Base-by-base conservation (phyloP, 1,284 basidiomycete genomes). In the Melampsora larici-populina region DNA sequence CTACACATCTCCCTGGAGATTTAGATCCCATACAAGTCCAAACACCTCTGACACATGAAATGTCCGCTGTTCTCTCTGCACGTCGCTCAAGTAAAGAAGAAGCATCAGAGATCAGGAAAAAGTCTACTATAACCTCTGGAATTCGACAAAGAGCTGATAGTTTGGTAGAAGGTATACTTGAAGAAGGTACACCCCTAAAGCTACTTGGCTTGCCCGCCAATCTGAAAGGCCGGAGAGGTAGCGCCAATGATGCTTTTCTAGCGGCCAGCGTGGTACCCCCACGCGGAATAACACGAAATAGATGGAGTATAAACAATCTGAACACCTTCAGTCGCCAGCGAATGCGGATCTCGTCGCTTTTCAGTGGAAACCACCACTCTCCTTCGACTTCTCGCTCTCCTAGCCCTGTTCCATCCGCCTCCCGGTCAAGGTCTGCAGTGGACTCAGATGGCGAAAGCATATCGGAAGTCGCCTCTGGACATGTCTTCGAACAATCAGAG, bases 361-460 rank as follows among this genome's bases (percentile, higher is more conserved):
- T 76, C 55, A 69, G 55, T 24, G 63, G 64, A 15, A 58, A 24
- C 8, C 66, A 67, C 18, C 40, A 51, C 13, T 69, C 36, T 60
- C 51, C 64, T 26, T 36, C 64, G 1, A 29, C 55, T 46, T 69
- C 74, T n/a, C 49, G 74, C n/a, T 76, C 66, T 26, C 66, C 65
- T 4, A 60, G 51, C 43, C 65, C 65, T 21, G 48, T 36, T 46
- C 40, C 21, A 15, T 55, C 31, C 3, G 24, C 2, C 51, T 11
- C 21, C 40, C 24, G n/a, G 15, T 33, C 29, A 2, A 40, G 66
- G 24, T 49, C 8, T 4, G 36, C n/a, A 4, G 11, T 31, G 65
- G 72, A 75, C 18, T 75, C 72, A 1, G 72, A 75, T 55, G 48
- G 62, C 29, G 64, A 75, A 46, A 76, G 65, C 24, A 31, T 17